Evolutionary conservation across 2,329 filamentous ascomycete species (phyloP).

Genomic region (Periconia macrospinosa): DNA sequence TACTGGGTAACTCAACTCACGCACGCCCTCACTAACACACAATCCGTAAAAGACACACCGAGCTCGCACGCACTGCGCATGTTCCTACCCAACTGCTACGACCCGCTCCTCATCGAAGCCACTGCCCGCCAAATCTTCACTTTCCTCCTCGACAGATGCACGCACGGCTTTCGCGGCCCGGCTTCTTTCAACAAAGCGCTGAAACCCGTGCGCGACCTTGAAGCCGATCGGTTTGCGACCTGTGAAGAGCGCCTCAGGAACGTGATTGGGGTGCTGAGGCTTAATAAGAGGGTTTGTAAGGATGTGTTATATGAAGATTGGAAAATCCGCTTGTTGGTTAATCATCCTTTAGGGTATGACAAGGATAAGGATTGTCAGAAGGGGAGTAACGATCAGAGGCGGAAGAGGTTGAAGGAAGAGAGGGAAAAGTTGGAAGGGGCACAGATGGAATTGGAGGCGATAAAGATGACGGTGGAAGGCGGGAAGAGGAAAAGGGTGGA

Average conservation of each 20-base stretch:
- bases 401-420: slow-evolving; percentile 8
- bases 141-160: slow-evolving; percentile 15
- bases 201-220: slow-evolving; percentile 3
- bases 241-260: slow-evolving; percentile 14
- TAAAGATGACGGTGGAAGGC: neutral
- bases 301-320: slow-evolving; percentile 20
- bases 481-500: neutral
- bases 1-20: slow-evolving; percentile 11
- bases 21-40: slow-evolving; percentile 9
- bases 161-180: slow-evolving; percentile 14
- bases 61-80: slow-evolving; percentile 10
- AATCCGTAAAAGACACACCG: slow-evolving; percentile 11
- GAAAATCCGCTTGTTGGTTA: slow-evolving; percentile 16
- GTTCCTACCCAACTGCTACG: slow-evolving; percentile 8
- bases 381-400: slow-evolving; percentile 18
- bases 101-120: slow-evolving; percentile 12
- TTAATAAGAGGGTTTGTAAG: slow-evolving; percentile 19
- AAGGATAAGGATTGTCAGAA: slow-evolving; percentile 18
- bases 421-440: slow-evolving; percentile 11
- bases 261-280: slow-evolving; percentile 9
- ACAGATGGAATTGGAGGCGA: slow-evolving; percentile 8
- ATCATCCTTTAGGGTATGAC: slow-evolving; percentile 16
- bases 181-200: slow-evolving; percentile 14
- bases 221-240: slow-evolving; percentile 9
- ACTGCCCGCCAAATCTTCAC: slow-evolving; percentile 10